These are phyloP conservation scores for Polymyxa betae DNA, from an alignment of 208 protist species.

Conservation along the genomic window DNA sequence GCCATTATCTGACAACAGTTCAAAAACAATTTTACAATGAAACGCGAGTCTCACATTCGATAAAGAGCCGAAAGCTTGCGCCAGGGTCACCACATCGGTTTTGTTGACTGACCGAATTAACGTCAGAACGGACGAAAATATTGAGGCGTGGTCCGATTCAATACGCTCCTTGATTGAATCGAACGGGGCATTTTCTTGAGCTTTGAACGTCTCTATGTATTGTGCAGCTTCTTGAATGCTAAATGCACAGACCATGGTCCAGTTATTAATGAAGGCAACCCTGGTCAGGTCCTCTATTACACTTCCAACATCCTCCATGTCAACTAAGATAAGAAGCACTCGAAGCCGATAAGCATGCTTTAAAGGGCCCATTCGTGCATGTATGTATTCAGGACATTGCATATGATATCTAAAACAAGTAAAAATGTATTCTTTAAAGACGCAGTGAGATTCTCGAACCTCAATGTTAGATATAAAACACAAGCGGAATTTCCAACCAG, in stretches of 20 bases:
- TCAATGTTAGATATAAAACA: neutral
- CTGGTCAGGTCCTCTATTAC: conserved; percentile 31
- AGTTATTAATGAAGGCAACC: conserved; percentile 26
- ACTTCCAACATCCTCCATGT: neutral
- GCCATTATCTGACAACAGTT: neutral
- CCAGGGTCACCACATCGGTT: conserved; percentile 48
- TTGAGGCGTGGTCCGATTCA: neutral
- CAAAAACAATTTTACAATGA: neutral
- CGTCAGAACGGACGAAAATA: conserved; percentile 41
- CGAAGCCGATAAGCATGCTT: neutral
- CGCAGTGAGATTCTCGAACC: neutral
- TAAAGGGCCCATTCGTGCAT: neutral
- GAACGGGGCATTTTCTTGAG: conserved; percentile 31
- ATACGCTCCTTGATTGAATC: conserved; percentile 52
- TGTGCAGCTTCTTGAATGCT: conserved; percentile 24
- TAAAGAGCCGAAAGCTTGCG: conserved; percentile 9
- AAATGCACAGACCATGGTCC: conserved; percentile 25
- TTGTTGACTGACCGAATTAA: conserved; percentile 49
- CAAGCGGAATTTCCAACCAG: neutral
- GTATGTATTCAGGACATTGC: conserved; percentile 13
- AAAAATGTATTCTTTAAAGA: neutral
- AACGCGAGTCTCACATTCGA: neutral
- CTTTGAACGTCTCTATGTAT: conserved; percentile 35
- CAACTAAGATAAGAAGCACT: neutral
- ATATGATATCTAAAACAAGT: conserved; percentile 26